Evolutionary conservation across 176 grass and related monocot species (phyloP), one percentile per base, ranked within the genome.

Genomic region (Zoysia japonica): DNA sequence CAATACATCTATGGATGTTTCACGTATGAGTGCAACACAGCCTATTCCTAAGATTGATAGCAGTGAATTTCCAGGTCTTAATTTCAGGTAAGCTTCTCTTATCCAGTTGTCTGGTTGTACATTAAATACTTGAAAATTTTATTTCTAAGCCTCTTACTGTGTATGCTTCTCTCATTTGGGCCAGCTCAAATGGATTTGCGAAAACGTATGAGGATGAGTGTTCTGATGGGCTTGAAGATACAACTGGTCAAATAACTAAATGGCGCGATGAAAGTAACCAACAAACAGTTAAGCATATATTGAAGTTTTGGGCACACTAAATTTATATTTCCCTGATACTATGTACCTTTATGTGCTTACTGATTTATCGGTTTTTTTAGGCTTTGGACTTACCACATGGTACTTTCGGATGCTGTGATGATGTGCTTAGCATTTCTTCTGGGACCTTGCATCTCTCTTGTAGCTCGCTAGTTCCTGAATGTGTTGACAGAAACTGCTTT

Each of bases 401-500:
- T 83, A 48, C 87, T 89, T 61, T 56, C 6, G 43, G 77, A 85
- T 82, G 78, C 74, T 83, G 61, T 38, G 83, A 84, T 59, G 92
- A 92, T 83, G 67, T 98, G 75, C 92, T 98, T 77, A 85, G 83
- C 71, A 89, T 94, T 77, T 92, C 86, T 85, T 94, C 87, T 87
- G 95, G 95, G 35, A 66, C 91, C 80, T 85, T 94, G 77, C 85
- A 90, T 83, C 78, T 98, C 47, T 90, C 88, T 81, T 86, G 84
- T 85, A 83, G 49, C 62, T 88, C 87, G 9, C 78, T 98, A 77
- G 87, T 98, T 80, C 92, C 95, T 75, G 89, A 94, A 80, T 78
- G 53, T 70, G 78, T 98, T 71, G 85, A 90, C 76, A 94, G 90
- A 75, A 81, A 92, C 70, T 87, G 87, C 81, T 89, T 98, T 51